Base-by-base conservation (phyloP, 352 stramenopile species). In the Pythium monospermum region DNA sequence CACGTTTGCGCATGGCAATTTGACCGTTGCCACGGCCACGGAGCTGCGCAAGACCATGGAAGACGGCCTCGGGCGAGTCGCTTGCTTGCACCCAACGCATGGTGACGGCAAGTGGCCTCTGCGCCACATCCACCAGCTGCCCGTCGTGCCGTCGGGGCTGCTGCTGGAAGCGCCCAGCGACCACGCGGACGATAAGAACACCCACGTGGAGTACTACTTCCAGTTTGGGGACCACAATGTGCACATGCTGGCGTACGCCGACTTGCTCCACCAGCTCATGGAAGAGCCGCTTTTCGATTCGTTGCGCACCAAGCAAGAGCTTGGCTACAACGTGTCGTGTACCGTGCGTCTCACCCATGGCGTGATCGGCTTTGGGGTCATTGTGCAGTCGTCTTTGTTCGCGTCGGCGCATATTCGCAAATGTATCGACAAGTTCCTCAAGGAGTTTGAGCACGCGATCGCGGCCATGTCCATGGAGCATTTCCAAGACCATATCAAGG, bases 261-360 rank as follows among this genome's bases (percentile, higher is more conserved):
- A 95, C 42, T 61, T 96, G 55, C 57, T 96, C 10, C 79, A 95
- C 44, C 74, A 93, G 40, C 61, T 95, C 43, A 96, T 96, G 83
- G 83, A 91, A 37, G 86, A 96, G 47, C 86, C 86, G 22, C 60
- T 95, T 15, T 96, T 94, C 57, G 83, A 95, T 37, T 83, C 78
- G 1, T 58, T 96, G 21, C 78, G 86, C 23, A 96, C 86, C 1
- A 95, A 95, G 58, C 70, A 95, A 50, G 85, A 95, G 50, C 68
- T 96, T 3, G 85, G 85, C 2, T 96, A 96, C 64, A 81, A 91
- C 27, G 85, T 96, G 11, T 91, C 79, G n/a, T 96, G 86, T 57
- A 88, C 70, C 0, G 76, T 90, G 49, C 79, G 81, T 18, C 64
- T 90, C 19, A 93, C 83, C 2, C 80, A 93, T 42, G 80, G 83